Evolutionary conservation across 768 basidiomycete genomes (phyloP), one percentile per base, ranked within the genome.

Genomic region (Agrocybe praecox): DNA sequence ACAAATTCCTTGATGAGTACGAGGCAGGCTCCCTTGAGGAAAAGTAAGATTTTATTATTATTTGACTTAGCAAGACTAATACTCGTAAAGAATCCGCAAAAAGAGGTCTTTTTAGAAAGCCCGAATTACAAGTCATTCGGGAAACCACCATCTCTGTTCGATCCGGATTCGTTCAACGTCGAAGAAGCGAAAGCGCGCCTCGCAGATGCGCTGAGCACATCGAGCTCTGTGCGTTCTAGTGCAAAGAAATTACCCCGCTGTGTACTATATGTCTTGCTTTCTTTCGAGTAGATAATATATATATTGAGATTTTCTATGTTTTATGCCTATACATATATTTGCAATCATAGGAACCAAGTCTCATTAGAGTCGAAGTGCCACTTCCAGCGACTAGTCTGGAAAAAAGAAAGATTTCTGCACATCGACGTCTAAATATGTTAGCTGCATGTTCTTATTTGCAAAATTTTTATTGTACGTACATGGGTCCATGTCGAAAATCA

Each of bases 101-200:
- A 72, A 67, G 29, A 64, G 62, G 66, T 71, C 56, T 65, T 74
- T 18, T 59, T 74, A 33, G 54, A 65, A 17, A 49, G 55, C n/a
- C 67, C 67, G 3, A 71, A 71, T 55, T 72, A 73, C 57, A 63
- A 60, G n/a, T 58, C 44, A 18, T 73, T 65, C 47, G 58, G 65
- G 44, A 66, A 69, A 50, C 56, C 69, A 36, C 62, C 62, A 8
- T 49, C 65, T 10, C 53, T 66, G 22, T 62, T 70, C 53, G 57
- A 71, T 26, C 55, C 65, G 17, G 59, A 61, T 12, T 24, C 18
- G 14, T 72, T 71, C 56, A 70, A 69, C 53, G 47, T 64, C 17
- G 44, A 51, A 6, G 66, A 57, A 23, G 67, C 70, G 6, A 55
- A 53, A 46, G 62, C 55, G 22, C 55, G 70, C 11, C 57, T 72